Conservation (phyloP, 441 rosid genomes). For the Gossypium armourianum region DNA sequence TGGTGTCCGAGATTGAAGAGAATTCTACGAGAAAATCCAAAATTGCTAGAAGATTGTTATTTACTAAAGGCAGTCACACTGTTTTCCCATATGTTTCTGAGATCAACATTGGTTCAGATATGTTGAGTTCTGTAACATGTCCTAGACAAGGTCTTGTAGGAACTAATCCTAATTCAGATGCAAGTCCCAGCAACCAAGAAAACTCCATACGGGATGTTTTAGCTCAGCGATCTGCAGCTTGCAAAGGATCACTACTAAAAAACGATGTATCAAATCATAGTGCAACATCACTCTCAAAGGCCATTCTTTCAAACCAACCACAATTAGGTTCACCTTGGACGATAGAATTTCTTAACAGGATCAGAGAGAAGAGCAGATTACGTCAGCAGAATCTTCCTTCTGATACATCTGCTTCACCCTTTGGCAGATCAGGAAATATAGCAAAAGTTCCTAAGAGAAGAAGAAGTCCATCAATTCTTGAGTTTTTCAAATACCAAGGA, state of each 20-base stretch:
- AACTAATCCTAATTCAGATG: constrained; percentile 18
- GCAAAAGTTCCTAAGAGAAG: constrained; percentile 46
- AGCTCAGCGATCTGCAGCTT: constrained; percentile 29
- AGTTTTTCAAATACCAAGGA: constrained; percentile 69
- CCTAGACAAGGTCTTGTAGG: constrained; percentile 23
- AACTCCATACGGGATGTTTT: constrained; percentile 32
- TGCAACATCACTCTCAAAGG: constrained; percentile 54
- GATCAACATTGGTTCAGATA: constrained; percentile 32
- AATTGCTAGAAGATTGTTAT: constrained; percentile 47
- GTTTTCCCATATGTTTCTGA: constrained; percentile 41
- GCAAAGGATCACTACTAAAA: constrained; percentile 31
- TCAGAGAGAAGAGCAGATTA: constrained; percentile 63
- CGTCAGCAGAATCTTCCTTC: constrained; percentile 51
- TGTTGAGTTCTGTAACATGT: constrained; percentile 25
- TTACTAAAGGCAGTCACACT: constrained; percentile 27
- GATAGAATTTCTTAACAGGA: constrained; percentile 71
- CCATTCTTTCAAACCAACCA: constrained; percentile 42
- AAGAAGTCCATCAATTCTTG: constrained; percentile 71
- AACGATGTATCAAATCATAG: constrained; percentile 42
- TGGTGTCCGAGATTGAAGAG: constrained; percentile 33
- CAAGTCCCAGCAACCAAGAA: constrained; percentile 24
- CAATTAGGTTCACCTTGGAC: constrained; percentile 84
- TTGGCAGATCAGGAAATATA: constrained; percentile 26
- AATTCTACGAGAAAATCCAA: constrained; percentile 37
- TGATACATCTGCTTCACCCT: constrained; percentile 32